Conservation (phyloP, 1,139 yeast species). For the Taiozyma sp. region DNA sequence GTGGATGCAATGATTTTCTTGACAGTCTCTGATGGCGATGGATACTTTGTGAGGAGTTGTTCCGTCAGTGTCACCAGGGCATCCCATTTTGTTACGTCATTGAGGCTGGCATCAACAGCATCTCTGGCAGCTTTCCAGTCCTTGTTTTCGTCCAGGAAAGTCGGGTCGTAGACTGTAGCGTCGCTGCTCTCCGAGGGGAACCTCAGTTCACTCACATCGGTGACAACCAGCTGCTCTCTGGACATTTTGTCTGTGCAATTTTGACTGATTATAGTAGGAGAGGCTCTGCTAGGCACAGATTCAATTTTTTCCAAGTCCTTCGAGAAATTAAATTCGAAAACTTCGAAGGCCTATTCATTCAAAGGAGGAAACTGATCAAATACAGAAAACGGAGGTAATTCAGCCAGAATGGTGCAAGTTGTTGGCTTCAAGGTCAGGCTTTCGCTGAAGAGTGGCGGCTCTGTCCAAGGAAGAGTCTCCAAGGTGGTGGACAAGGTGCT, state of each 20-base stretch:
- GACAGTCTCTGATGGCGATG: constrained; percentile 28
- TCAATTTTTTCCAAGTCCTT: background rate
- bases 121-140: constrained; percentile 23
- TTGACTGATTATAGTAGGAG: background rate
- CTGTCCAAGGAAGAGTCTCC: constrained; percentile 42
- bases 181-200: constrained; percentile 3
- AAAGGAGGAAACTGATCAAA: background rate
- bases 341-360: background rate
- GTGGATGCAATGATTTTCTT: constrained; percentile 29
- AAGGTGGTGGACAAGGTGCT: constrained; percentile 40
- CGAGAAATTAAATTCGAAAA: background rate
- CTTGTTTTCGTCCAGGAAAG: constrained; percentile 30
- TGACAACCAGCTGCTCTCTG: background rate
- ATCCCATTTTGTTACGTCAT: constrained; percentile 20
- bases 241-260: background rate
- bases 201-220: background rate
- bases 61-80: constrained; percentile 26
- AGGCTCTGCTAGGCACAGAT: background rate
- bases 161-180: constrained; percentile 19
- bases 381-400: background rate
- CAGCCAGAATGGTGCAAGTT: constrained; percentile 33
- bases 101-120: constrained; percentile 20
- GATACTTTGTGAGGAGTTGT: constrained; percentile 27
- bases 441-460: constrained; percentile 40
- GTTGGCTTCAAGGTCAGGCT: constrained; percentile 52